These are phyloP conservation scores for Thyridium curvatum DNA, from an alignment of 2,329 filamentous ascomycete species.

Conservation along the genomic window DNA sequence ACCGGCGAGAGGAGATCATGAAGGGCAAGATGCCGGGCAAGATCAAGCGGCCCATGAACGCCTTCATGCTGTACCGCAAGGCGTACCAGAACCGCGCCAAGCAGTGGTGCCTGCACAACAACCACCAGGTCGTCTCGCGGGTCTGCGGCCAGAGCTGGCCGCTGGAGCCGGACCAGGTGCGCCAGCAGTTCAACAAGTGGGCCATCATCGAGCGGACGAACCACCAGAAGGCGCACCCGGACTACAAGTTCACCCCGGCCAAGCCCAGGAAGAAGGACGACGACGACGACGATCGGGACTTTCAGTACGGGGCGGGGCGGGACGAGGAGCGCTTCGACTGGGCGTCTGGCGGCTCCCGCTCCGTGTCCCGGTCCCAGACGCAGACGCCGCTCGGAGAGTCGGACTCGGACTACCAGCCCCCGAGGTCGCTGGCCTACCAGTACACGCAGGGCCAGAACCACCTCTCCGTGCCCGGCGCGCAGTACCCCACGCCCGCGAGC, in stretches of 20 bases:
- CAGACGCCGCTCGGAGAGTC: constrained; percentile 21
- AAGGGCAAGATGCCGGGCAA: constrained; percentile 65
- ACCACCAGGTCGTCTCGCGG: constrained; percentile 87
- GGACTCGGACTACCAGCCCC: not conserved
- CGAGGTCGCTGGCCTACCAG: no score
- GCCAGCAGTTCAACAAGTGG: constrained; percentile 70
- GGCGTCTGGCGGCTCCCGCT: constrained; percentile 19
- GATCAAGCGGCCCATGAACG: constrained; percentile 91
- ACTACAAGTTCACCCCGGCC: constrained; percentile 89
- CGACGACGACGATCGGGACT: constrained; percentile 34
- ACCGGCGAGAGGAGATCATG: constrained; percentile 61
- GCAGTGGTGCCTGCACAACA: constrained; percentile 73
- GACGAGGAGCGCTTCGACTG: constrained; percentile 35
- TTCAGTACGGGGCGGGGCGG: constrained; percentile 6
- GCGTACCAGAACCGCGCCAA: constrained; percentile 86
- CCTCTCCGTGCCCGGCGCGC: no score
- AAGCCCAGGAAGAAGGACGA: constrained; percentile 48
- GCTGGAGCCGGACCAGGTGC: constrained; percentile 66
- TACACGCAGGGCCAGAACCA: no score
- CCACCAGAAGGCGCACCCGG: constrained; percentile 77
- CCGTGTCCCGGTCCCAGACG: constrained; percentile 19
- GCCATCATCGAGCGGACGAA: constrained; percentile 78
- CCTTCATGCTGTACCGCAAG: constrained; percentile 95
- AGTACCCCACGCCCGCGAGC: no score
- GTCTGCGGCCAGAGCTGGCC: constrained; percentile 86